phyloP scores from a whole-genome alignment of 2,329 filamentous ascomycete genomes.

The Claviceps capensis region DNA sequence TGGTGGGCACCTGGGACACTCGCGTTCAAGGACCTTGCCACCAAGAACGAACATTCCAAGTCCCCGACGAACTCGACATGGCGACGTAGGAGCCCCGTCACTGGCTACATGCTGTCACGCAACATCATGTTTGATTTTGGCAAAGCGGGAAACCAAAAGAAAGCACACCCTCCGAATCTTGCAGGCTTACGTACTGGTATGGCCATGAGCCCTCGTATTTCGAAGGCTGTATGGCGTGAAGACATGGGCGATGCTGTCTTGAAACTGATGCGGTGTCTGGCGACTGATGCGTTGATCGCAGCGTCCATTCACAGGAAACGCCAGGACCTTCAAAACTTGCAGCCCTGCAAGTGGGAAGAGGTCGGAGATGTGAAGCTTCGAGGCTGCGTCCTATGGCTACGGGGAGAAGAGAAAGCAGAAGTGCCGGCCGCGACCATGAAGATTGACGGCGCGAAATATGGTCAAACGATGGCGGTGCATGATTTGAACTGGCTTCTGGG shows the following conservation, averaged over 20 bases:
- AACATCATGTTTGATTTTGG: slow-evolving; percentile 20
- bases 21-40: slow-evolving; percentile 15
- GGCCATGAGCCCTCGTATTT: slow-evolving; percentile 7
- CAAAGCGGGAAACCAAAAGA: slow-evolving; percentile 8
- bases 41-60: neutral
- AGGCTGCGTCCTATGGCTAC: slow-evolving; percentile 33
- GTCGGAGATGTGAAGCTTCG: slow-evolving; percentile 24
- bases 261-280: slow-evolving; percentile 31
- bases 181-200: slow-evolving; percentile 15
- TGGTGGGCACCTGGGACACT: slow-evolving; percentile 43
- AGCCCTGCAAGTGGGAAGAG: slow-evolving; percentile 30
- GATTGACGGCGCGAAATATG: slow-evolving; percentile 19
- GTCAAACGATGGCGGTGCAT: slow-evolving; percentile 33
- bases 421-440: slow-evolving; percentile 32
- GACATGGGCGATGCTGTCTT: slow-evolving; percentile 45
- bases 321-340: slow-evolving; percentile 23
- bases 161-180: slow-evolving; percentile 9
- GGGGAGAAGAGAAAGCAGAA: slow-evolving; percentile 9
- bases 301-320: slow-evolving; percentile 5
- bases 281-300: slow-evolving; percentile 30
- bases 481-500: slow-evolving; percentile 40
- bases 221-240: slow-evolving; percentile 20
- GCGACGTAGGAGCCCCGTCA: slow-evolving; percentile 10
- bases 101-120: slow-evolving; percentile 16
- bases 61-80: neutral